Base-by-base conservation (phyloP, 805 yeast genomes). In the Saturnispora halmiae region DNA sequence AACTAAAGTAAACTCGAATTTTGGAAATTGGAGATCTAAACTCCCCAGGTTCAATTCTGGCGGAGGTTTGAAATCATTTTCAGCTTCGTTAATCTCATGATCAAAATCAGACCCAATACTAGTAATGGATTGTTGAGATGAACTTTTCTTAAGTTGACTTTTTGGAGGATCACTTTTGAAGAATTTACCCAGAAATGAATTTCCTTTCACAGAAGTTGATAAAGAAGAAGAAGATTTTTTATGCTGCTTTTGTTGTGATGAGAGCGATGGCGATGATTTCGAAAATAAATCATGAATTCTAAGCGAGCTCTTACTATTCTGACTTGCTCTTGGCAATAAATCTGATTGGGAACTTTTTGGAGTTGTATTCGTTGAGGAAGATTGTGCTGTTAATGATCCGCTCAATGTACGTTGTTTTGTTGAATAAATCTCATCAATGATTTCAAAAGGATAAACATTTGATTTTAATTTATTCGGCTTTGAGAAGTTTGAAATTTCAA, bases 381-480 rank as follows among this genome's bases (percentile, higher is more conserved):
- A 32, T 22, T 27, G 27, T 26, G 36, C 16, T 9, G 30, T 40
- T 22, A 34, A 30, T 33, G 28, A 25, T 6, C 32, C 25, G 8
- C 36, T 19, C 11, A 26, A 40, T 18, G 38, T n/a, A n/a, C n/a
- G n/a, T n/a, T n/a, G 25, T 11, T 16, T 18, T 6, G 63, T 65
- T 54, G 77, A 78, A 25, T 75, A 67, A 1, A 82, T 78, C 50
- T 79, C 85, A 55, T 79, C 85, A 38, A 78, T 67, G 2, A 79
- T 67, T 47, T 79, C 85, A 54, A 67, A 79, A 0, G 82, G 72
- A 54, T 75, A 79, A 1, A 74, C 67, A 47, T 73, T 71, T 29
- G 72, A 57, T 30, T 66, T 55, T 13, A 25, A 20, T 42, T 65
- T 69, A 39, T 66, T 60, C 26, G 47, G 49, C 11, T 4, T 14